Percentiles rank a stretch among this genome's conserved stretches.
Conservation (phyloP, 202 grass and related monocot species). For the Musa balbisiana region DNA sequence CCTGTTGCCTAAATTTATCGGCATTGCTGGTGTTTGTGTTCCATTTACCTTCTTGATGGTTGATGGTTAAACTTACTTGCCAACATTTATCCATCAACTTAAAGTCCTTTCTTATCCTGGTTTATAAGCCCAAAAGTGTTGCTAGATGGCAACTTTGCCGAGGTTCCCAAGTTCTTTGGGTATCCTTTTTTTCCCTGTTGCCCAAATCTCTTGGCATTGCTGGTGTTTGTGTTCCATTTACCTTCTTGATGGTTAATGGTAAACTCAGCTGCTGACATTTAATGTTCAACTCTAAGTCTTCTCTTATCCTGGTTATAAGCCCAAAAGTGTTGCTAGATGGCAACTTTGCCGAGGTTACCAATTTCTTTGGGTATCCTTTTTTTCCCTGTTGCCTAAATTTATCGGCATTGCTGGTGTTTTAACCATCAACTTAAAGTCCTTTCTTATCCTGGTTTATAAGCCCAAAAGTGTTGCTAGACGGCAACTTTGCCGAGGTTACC, state of each 20-base stretch:
- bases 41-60: background rate
- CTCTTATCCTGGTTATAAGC: too few relatives aligned
- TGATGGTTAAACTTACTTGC: background rate
- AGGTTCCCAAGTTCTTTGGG: background rate
- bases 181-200: slow-evolving; percentile 16
- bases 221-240: background rate
- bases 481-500: too few relatives aligned
- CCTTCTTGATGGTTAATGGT: background rate
- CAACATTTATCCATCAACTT: too few relatives aligned
- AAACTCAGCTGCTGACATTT: background rate
- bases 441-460: too few relatives aligned
- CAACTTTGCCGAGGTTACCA: slow-evolving; percentile 12
- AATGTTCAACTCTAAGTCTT: too few relatives aligned
- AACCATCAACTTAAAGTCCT: too few relatives aligned
- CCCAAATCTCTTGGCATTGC: background rate
- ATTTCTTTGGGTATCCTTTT: slow-evolving; percentile 7
- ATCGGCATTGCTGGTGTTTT: too few relatives aligned
- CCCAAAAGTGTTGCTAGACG: too few relatives aligned
- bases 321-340: background rate
- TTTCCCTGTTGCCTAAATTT: background rate
- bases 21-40: background rate
- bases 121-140: too few relatives aligned
- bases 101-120: too few relatives aligned
- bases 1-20: too few relatives aligned
- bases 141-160: background rate